phyloP scores from a whole-genome alignment of 78 protist species.

The Polysphondylium violaceum region DNA sequence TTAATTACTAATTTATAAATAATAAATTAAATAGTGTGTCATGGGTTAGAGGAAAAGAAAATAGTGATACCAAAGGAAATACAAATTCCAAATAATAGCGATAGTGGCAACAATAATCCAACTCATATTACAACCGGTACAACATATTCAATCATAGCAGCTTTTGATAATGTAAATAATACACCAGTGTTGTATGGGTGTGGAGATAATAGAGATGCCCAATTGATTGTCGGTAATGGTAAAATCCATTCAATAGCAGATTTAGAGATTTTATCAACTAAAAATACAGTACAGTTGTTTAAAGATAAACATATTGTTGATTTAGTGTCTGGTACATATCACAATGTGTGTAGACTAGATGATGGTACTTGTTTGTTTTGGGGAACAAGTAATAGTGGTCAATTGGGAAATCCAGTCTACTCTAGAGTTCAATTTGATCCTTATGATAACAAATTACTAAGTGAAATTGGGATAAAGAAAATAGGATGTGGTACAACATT shows the following conservation, averaged over 20 bases:
- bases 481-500: conserved; percentile 37
- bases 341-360: not conserved
- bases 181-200: conserved; percentile 10
- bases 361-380: conserved; percentile 23
- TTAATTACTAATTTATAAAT: not conserved
- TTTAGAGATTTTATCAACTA: not conserved
- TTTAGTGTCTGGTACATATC: conserved; percentile 34
- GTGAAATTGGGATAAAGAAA: not conserved
- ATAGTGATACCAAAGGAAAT: conserved; percentile 23
- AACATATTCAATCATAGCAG: conserved; percentile 20
- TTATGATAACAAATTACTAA: not conserved
- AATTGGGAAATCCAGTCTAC: conserved; percentile 26
- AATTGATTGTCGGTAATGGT: conserved; percentile 65
- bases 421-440: conserved; percentile 35
- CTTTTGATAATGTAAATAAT: not conserved
- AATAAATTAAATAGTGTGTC: conserved; percentile 21
- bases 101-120: not conserved
- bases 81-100: not conserved
- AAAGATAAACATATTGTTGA: not conserved
- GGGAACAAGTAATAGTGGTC: conserved; percentile 65
- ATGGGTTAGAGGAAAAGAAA: conserved; percentile 7
- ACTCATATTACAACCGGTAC: conserved; percentile 45
- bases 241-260: conserved; percentile 6
- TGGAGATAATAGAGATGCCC: conserved; percentile 60
- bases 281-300: not conserved